Conservation (phyloP, 2,329 filamentous ascomycete species). For the Fusarium sp. region DNA sequence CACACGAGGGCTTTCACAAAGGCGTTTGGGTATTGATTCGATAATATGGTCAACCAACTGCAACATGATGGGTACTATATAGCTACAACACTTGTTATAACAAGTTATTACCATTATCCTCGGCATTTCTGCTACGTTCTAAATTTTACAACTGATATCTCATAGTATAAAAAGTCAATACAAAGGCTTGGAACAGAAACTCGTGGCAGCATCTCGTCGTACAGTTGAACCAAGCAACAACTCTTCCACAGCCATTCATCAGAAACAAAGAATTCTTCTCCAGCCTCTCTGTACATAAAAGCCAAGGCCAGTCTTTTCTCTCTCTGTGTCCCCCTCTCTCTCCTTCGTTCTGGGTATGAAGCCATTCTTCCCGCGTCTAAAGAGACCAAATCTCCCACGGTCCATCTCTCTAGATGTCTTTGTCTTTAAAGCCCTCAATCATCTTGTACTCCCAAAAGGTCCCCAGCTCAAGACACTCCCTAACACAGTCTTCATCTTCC, state of each 20-base stretch:
- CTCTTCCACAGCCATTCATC: neutral
- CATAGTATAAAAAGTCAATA: neutral
- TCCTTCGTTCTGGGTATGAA: neutral
- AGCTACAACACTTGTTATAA: neutral
- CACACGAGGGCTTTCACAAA: neutral
- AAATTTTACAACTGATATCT: neutral
- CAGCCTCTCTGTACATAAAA: neutral
- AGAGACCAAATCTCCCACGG: slow-evolving; percentile 1
- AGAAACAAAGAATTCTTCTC: neutral
- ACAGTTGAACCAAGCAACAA: neutral
- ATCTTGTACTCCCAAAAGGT: slow-evolving; percentile 71
- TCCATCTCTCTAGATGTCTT: slow-evolving; percentile 2
- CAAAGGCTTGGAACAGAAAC: neutral
- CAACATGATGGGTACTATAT: neutral
- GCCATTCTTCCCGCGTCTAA: neutral
- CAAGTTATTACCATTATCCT: neutral
- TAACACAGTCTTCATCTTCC: slow-evolving; percentile 66
- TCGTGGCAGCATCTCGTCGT: neutral
- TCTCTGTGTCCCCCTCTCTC: neutral
- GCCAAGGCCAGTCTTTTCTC: neutral
- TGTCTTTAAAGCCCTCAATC: slow-evolving; percentile 65
- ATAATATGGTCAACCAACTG: neutral
- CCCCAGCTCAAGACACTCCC: slow-evolving; percentile 65
- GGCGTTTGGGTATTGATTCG: neutral
- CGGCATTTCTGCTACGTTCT: neutral